phyloP scores from a whole-genome alignment of 2,329 filamentous ascomycete species.

The Penicillium sp. region DNA sequence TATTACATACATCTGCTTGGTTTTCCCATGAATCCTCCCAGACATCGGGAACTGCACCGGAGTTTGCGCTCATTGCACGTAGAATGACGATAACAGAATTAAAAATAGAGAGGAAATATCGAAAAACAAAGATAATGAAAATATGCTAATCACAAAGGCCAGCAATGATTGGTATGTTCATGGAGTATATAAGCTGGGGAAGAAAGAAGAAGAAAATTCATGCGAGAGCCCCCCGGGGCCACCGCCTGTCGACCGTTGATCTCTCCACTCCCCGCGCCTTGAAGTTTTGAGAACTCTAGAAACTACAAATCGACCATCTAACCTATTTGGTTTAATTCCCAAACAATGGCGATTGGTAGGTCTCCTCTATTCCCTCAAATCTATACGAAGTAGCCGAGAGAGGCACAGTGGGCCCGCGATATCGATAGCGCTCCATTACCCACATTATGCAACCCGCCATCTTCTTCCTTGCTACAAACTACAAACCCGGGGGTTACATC shows the following conservation, averaged over 20 bases:
- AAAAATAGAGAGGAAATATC: conserved; percentile 1
- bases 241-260: conserved; percentile 21
- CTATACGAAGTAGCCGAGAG: neutral
- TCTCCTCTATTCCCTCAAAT: neutral
- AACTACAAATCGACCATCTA: conserved; percentile 1
- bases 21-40: conserved; percentile 93
- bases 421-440: conserved; percentile 7
- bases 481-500: neutral
- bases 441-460: conserved; percentile 3
- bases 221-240: conserved; percentile 15
- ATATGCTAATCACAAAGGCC: conserved; percentile 1
- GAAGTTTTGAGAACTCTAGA: neutral
- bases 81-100: neutral
- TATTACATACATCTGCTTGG: conserved; percentile 64
- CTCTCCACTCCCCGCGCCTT: conserved; percentile 16
- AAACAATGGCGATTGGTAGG: conserved; percentile 29
- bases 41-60: conserved; percentile 65
- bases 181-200: conserved; percentile 11
- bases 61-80: conserved; percentile 45
- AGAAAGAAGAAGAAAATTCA: conserved; percentile 25
- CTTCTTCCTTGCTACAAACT: neutral
- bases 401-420: conserved; percentile 4
- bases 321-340: neutral
- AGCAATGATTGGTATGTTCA: conserved; percentile 17
- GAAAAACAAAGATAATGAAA: neutral